A percentile compares a stretch with the other conserved stretches of the same genome.
phyloP scores from a whole-genome alignment of 176 grass and related monocot genomes.

The Saccharum spontaneum region DNA sequence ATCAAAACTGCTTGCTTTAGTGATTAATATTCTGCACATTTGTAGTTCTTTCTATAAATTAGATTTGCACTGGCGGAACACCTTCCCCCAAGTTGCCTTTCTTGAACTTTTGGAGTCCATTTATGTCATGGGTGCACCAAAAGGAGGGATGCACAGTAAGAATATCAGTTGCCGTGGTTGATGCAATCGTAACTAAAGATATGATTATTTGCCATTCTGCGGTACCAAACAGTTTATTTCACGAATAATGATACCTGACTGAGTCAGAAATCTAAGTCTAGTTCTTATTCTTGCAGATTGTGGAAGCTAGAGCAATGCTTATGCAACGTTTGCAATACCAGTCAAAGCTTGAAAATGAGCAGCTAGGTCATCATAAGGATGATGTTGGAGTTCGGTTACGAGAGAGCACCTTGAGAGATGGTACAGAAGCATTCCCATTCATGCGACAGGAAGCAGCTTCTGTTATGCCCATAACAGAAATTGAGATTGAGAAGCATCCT shows the following conservation, averaged over 20 bases:
- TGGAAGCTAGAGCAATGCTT: slow-evolving; percentile 88
- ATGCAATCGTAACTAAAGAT: background rate
- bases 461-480: slow-evolving; percentile 48
- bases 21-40: background rate
- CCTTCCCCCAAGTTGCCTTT: background rate
- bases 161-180: background rate
- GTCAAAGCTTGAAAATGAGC: slow-evolving; percentile 60
- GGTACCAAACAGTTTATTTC: slow-evolving; percentile 1
- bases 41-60: background rate
- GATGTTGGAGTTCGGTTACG: slow-evolving; percentile 11
- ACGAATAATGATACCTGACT: background rate
- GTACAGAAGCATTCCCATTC: slow-evolving; percentile 32
- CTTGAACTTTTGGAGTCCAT: slow-evolving; percentile 15
- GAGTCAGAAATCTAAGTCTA: slow-evolving; percentile 18
- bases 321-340: slow-evolving; percentile 67
- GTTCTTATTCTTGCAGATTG: slow-evolving; percentile 66
- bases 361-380: slow-evolving; percentile 39
- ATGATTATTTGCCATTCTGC: background rate
- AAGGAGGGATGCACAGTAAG: slow-evolving; percentile 3
- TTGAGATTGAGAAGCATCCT: slow-evolving; percentile 64
- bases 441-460: slow-evolving; percentile 25
- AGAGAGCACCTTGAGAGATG: slow-evolving; percentile 39
- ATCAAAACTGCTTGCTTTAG: background rate
- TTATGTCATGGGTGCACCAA: background rate
- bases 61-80: background rate